These are phyloP conservation scores for Trypanosomatidae sp. DNA, from an alignment of 208 protist species.

Conservation along the genomic window DNA sequence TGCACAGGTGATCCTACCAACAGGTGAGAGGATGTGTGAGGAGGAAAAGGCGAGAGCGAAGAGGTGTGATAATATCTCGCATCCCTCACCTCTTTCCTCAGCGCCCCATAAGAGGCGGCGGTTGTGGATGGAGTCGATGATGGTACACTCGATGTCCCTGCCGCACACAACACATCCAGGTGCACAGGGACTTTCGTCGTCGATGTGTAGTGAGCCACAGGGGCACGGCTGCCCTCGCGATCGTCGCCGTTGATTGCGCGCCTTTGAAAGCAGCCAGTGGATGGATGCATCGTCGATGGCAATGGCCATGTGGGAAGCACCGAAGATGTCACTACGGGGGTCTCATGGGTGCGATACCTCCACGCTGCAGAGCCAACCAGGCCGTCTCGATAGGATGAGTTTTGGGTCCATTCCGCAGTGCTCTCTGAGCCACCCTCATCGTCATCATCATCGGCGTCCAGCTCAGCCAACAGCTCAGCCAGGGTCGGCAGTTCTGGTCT, in stretches of 20 bases:
- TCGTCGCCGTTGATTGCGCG: neutral
- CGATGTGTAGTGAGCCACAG: neutral
- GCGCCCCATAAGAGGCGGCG: neutral
- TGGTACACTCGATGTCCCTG: neutral
- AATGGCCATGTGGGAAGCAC: neutral
- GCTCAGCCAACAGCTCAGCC: slow-evolving; percentile 19
- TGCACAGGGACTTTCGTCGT: neutral
- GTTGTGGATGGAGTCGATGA: neutral
- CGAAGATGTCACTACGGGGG: neutral
- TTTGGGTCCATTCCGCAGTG: neutral
- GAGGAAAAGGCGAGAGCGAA: neutral
- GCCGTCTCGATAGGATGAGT: neutral
- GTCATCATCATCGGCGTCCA: slow-evolving; percentile 13
- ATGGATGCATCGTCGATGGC: neutral
- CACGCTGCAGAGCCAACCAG: neutral
- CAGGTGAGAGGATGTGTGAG: neutral
- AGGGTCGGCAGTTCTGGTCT: slow-evolving; percentile 16
- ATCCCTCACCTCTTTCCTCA: slow-evolving; percentile 1
- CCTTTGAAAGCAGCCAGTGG: neutral
- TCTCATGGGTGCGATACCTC: neutral
- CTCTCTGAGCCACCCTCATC: neutral
- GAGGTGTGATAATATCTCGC: neutral
- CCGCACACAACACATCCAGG: neutral
- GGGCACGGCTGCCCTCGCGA: neutral
- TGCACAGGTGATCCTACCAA: slow-evolving; percentile 2